Evolutionary conservation across 2,329 filamentous ascomycete genomes (phyloP).

Genomic region (Aureobasidium subglaciale): DNA sequence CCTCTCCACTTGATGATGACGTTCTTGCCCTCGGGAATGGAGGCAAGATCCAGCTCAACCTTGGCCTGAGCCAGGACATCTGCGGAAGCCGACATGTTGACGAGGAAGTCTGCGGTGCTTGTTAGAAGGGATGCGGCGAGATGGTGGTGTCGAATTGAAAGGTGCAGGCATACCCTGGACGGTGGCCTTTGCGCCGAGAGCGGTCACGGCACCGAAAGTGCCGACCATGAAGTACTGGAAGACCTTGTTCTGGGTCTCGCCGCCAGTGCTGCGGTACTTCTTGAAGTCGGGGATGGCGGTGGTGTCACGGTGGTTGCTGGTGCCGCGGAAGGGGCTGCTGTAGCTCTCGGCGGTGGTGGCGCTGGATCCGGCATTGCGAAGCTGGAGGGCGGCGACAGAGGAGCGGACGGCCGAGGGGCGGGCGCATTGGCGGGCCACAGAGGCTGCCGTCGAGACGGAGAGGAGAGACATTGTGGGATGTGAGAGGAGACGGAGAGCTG

Average conservation of each 20-base stretch:
- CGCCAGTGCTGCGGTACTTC: conserved; percentile 70
- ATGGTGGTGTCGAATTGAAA: background rate
- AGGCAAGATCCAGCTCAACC: conserved; percentile 88
- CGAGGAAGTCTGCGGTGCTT: conserved; percentile 73
- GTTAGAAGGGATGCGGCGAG: background rate
- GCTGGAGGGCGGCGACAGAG: conserved; percentile 37
- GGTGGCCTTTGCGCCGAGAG: conserved; percentile 93
- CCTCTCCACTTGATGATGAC: conserved; percentile 99
- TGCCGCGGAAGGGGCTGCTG: conserved; percentile 48
- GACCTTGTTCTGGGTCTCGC: conserved; percentile 68
- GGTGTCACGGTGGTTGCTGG: conserved; percentile 36
- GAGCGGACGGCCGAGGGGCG: conserved; percentile 41
- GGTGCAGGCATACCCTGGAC: conserved; percentile 71
- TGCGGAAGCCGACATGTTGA: conserved; percentile 99
- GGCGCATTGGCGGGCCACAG: conserved; percentile 41
- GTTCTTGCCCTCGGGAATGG: conserved; percentile 99
- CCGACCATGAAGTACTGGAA: conserved; percentile 99
- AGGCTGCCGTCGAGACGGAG: conserved; percentile 36
- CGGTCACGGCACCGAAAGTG: conserved; percentile 82
- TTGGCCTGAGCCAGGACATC: conserved; percentile 99
- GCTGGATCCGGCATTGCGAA: conserved; percentile 29
- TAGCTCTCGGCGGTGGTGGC: conserved; percentile 37
- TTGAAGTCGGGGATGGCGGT: conserved; percentile 81
- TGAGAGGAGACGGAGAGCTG: conserved; percentile 18
- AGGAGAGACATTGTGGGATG: conserved; percentile 39